phyloP scores from a whole-genome alignment of 2,329 filamentous ascomycete species.

The Aspergillus amoenus region DNA sequence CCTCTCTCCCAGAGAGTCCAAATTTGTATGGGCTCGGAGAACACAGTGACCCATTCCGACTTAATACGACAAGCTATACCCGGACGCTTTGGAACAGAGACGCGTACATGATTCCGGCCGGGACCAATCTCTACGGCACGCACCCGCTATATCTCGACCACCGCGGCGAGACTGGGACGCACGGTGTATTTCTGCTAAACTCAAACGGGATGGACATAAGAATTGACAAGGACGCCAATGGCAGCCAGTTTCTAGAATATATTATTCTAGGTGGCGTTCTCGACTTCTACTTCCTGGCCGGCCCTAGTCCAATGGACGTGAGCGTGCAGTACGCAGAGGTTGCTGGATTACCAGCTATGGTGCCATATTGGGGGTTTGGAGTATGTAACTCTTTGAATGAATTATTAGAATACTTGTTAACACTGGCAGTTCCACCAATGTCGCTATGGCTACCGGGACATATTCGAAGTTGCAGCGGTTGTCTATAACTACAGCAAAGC shows the following conservation, averaged over 20 bases:
- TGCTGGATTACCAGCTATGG: slow-evolving; percentile 58
- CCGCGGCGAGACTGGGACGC: slow-evolving; percentile 57
- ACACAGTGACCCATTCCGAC: slow-evolving; percentile 68
- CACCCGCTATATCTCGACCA: slow-evolving; percentile 76
- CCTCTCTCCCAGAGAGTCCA: slow-evolving; percentile 65
- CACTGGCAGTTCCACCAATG: slow-evolving; percentile 56
- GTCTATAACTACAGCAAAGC: slow-evolving; percentile 45
- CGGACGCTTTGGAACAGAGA: slow-evolving; percentile 71
- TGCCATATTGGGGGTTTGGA: slow-evolving; percentile 65
- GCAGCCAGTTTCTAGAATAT: slow-evolving; percentile 72
- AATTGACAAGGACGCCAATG: slow-evolving; percentile 61
- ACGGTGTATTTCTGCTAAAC: slow-evolving; percentile 68
- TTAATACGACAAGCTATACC: slow-evolving; percentile 68
- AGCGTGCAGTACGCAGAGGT: slow-evolving; percentile 60
- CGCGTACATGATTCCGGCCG: slow-evolving; percentile 59
- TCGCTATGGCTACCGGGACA: slow-evolving; percentile 61
- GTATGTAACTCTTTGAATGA: slow-evolving; percentile 29
- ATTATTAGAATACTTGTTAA: not conserved
- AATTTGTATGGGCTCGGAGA: slow-evolving; percentile 79
- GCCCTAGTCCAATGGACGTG: slow-evolving; percentile 58
- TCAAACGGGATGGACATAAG: slow-evolving; percentile 76
- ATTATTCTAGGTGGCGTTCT: slow-evolving; percentile 74
- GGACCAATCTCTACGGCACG: slow-evolving; percentile 68
- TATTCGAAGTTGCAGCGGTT: slow-evolving; percentile 43
- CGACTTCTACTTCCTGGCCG: slow-evolving; percentile 68